Evolutionary conservation across 345 rosid species (phyloP).

Genomic region (Eutrema yunnanense): DNA sequence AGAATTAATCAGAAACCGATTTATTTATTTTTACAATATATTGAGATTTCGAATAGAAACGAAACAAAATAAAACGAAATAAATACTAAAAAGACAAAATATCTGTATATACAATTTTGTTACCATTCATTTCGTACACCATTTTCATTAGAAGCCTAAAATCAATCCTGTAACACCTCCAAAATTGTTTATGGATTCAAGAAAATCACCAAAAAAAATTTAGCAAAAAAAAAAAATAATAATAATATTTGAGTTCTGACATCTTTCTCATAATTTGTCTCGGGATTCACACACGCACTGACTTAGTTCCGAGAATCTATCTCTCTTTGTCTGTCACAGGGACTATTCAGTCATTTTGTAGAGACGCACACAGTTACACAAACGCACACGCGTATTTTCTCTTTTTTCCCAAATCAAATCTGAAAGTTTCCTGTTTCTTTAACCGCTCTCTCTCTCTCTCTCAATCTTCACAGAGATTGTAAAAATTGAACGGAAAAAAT

Average conservation of each 20-base stretch:
- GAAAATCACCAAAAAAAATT: background rate
- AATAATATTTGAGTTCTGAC: background rate
- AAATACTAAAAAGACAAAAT: too few species aligned
- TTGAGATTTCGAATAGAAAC: too few species aligned
- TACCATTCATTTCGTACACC: too few species aligned
- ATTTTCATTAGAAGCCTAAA: too few species aligned
- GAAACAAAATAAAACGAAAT: too few species aligned
- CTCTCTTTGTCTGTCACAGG: background rate
- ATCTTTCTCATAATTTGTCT: background rate
- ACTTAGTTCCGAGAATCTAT: too few species aligned
- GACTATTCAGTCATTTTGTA: slow-evolving; percentile 6
- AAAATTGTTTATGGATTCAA: background rate
- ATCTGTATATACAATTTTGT: too few species aligned
- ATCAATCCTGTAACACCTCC: background rate
- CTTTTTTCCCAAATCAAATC: slow-evolving; percentile 15
- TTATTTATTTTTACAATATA: background rate
- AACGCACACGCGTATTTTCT: background rate
- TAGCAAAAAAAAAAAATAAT: too few species aligned
- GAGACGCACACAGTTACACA: background rate
- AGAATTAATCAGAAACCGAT: too few species aligned
- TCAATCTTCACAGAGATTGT: background rate
- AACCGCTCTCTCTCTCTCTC: slow-evolving; percentile 11
- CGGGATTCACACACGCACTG: background rate
- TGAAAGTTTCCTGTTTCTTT: background rate
- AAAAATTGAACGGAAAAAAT: slow-evolving; percentile 7